A percentile compares a stretch with the other conserved stretches of the same genome.
These are phyloP conservation scores for Lachancea meyersii DNA, from an alignment of 805 yeast genomes.

Conservation along the genomic window DNA sequence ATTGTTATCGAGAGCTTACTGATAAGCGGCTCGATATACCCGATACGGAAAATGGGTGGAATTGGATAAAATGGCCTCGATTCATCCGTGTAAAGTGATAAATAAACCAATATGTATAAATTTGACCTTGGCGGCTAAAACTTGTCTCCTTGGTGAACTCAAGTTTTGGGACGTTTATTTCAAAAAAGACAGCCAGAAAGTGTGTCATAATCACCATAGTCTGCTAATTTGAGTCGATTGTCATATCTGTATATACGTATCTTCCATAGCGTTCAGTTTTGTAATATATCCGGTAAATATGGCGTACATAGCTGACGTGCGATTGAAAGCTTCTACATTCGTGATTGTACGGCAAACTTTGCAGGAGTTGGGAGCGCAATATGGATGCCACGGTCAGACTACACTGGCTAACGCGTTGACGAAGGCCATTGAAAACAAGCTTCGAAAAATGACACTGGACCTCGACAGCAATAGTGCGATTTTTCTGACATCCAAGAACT, in stretches of 20 bases:
- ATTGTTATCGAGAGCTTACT: background rate
- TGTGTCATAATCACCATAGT: too few species aligned
- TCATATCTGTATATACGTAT: background rate
- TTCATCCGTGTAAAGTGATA: background rate
- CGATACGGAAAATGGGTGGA: background rate
- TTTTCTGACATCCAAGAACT: conserved; percentile 11
- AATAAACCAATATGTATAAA: background rate
- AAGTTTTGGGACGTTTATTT: too few species aligned
- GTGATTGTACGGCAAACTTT: conserved; percentile 1
- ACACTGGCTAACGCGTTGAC: conserved; percentile 12
- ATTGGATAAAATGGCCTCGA: background rate
- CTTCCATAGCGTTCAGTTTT: background rate
- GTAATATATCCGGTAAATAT: too few species aligned
- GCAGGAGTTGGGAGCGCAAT: background rate
- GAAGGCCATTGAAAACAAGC: conserved; percentile 14
- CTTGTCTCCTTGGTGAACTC: too few species aligned
- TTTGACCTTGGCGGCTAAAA: background rate
- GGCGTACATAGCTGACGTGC: conserved; percentile 22
- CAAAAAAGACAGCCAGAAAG: too few species aligned
- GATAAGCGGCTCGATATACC: background rate
- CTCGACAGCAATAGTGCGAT: conserved; percentile 6
- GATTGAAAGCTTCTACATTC: conserved; percentile 5
- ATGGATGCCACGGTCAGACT: background rate
- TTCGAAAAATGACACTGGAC: conserved; percentile 8
- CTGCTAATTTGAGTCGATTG: background rate